phyloP scores from a whole-genome alignment of 169 alveolate species.

The Plasmodium vivax region DNA sequence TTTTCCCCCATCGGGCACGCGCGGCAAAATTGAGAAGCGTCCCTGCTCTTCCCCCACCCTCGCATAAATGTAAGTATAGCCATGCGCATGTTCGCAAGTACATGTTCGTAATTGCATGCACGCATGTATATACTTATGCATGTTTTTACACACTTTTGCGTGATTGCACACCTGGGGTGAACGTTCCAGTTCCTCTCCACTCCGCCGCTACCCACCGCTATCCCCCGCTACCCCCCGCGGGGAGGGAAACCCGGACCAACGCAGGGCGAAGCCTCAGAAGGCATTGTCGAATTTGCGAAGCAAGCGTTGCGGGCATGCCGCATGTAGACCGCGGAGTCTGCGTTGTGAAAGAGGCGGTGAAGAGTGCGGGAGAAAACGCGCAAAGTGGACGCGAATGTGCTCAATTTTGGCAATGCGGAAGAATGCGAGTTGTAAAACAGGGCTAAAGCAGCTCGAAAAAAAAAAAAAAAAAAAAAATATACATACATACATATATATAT shows the following conservation, averaged over 20 bases:
- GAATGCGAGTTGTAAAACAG: background rate
- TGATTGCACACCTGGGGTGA: background rate
- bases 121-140: background rate
- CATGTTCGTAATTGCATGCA: background rate
- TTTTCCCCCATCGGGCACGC: background rate
- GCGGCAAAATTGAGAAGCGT: background rate
- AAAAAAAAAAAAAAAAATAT: background rate
- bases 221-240: background rate
- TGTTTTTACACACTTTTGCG: background rate
- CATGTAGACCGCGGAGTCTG: background rate
- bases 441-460: background rate
- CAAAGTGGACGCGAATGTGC: background rate
- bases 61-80: background rate
- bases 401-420: background rate
- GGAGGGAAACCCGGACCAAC: background rate
- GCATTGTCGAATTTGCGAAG: background rate
- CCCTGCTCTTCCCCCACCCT: background rate
- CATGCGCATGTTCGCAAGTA: background rate
- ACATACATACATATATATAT: background rate
- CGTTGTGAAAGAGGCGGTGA: background rate
- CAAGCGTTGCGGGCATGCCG: background rate
- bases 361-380: background rate
- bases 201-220: too few relatives aligned
- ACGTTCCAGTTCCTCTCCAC: too few relatives aligned
- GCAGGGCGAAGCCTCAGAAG: background rate